These are phyloP conservation scores for Streptanthus diversifolius DNA, from an alignment of 345 rosid species.

Conservation along the genomic window DNA sequence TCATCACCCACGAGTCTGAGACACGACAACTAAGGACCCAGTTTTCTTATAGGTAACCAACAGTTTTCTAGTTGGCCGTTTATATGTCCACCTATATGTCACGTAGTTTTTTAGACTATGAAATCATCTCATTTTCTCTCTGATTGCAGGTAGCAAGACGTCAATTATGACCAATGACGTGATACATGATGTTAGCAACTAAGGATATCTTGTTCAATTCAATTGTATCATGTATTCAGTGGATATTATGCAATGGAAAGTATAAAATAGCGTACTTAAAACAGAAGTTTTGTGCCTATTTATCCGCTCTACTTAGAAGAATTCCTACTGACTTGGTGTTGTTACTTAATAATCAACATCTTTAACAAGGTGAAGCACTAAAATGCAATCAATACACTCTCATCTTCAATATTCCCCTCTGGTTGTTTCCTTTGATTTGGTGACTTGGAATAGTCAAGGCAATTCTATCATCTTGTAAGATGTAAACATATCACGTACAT, in stretches of 20 bases:
- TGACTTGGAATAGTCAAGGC: not conserved
- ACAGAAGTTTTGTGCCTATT: constrained; percentile 15
- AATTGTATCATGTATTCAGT: constrained; percentile 32
- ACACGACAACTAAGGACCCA: not conserved
- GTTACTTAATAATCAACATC: constrained; percentile 9
- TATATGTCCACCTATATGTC: not conserved
- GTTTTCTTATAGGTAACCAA: constrained; percentile 14
- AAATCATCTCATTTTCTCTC: not conserved
- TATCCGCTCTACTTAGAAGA: not conserved
- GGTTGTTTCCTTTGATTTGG: constrained; percentile 2
- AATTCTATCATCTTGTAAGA: not conserved
- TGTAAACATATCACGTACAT: not conserved
- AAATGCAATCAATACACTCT: not conserved
- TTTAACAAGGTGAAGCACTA: not conserved
- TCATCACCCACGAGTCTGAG: not conserved
- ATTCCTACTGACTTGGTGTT: not conserved
- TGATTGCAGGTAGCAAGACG: constrained; percentile 16
- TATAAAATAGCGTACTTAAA: not conserved
- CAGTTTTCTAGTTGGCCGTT: not conserved
- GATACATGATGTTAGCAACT: constrained; percentile 6
- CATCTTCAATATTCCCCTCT: not conserved
- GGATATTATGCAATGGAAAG: constrained; percentile 7
- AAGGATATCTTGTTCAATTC: constrained; percentile 1
- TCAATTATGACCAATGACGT: not conserved
- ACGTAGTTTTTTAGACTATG: not conserved